Conservation (phyloP, 1,139 yeast species). For the Taiozyma onychis region DNA sequence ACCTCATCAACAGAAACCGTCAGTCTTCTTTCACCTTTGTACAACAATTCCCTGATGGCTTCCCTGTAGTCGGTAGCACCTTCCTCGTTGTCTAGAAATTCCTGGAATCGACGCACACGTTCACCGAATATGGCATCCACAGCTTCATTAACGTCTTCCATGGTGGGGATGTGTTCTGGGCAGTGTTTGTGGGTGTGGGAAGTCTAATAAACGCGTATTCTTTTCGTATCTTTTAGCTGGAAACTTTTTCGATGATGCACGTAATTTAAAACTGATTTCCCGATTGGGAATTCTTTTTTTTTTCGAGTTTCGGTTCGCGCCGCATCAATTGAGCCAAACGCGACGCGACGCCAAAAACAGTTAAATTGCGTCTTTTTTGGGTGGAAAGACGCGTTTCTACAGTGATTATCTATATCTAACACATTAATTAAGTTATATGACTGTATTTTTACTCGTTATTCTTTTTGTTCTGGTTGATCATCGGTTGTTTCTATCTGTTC, state of each 20-base stretch:
- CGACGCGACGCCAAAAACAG: not conserved
- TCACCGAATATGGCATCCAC: constrained; percentile 56
- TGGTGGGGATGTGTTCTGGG: not conserved
- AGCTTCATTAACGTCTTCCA: constrained; percentile 25
- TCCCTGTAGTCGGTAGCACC: constrained; percentile 56
- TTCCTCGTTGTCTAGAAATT: constrained; percentile 63
- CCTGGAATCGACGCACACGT: constrained; percentile 83
- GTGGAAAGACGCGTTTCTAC: not conserved
- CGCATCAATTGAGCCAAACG: not conserved
- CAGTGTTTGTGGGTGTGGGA: not conserved
- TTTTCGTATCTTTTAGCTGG: not conserved
- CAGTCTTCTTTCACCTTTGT: constrained; percentile 60
- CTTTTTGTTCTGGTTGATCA: not conserved
- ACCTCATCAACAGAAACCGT: constrained; percentile 80
- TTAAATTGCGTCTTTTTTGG: not conserved
- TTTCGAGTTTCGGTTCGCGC: not conserved
- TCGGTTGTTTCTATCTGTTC: not conserved
- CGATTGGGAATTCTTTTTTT: not conserved
- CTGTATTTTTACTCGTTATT: not conserved
- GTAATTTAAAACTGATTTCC: not conserved
- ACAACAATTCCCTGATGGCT: constrained; percentile 66
- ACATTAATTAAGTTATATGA: not conserved
- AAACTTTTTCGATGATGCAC: not conserved
- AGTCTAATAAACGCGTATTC: not conserved
- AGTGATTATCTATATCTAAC: not conserved